Conservation (phyloP, 352 stramenopile genomes). For the Globisporangium echinulatum region DNA sequence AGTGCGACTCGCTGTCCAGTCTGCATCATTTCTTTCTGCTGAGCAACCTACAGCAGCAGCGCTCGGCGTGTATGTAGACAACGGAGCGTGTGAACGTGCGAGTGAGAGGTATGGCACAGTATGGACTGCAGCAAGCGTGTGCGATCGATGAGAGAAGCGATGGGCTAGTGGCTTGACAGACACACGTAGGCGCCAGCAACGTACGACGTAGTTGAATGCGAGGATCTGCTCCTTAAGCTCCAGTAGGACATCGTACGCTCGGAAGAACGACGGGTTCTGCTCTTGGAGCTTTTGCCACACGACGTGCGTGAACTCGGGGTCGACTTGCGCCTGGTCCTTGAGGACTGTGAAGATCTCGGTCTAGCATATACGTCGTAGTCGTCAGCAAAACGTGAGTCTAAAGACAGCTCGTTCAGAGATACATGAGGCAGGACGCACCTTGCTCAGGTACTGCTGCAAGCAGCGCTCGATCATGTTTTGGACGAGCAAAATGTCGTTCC, state of each 20-base stretch:
- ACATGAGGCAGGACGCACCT: conserved; percentile 28
- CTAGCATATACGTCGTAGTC: conserved; percentile 10
- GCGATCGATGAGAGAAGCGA: no score
- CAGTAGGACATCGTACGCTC: conserved; percentile 77
- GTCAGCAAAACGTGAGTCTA: no score
- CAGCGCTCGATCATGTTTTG: conserved; percentile 89
- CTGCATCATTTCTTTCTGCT: conserved; percentile 70
- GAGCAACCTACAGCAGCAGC: conserved; percentile 27
- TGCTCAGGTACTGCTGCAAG: conserved; percentile 87
- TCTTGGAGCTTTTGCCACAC: conserved; percentile 91
- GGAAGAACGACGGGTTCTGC: conserved; percentile 88
- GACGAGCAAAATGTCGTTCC: conserved; percentile 85
- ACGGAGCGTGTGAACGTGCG: no score
- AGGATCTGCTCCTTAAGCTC: conserved; percentile 88
- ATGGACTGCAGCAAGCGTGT: no score
- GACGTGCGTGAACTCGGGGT: conserved; percentile 75
- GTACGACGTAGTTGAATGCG: conserved; percentile 89
- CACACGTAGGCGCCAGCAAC: not conserved
- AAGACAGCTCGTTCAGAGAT: no score
- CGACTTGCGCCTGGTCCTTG: conserved; percentile 73
- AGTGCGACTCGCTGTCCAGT: conserved; percentile 21
- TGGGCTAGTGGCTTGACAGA: not conserved
- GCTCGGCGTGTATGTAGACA: no score
- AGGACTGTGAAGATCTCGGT: conserved; percentile 57
- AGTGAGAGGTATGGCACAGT: no score